These are phyloP conservation scores for Achlya hypogyna DNA, from an alignment of 352 stramenopile genomes.

Conservation along the genomic window DNA sequence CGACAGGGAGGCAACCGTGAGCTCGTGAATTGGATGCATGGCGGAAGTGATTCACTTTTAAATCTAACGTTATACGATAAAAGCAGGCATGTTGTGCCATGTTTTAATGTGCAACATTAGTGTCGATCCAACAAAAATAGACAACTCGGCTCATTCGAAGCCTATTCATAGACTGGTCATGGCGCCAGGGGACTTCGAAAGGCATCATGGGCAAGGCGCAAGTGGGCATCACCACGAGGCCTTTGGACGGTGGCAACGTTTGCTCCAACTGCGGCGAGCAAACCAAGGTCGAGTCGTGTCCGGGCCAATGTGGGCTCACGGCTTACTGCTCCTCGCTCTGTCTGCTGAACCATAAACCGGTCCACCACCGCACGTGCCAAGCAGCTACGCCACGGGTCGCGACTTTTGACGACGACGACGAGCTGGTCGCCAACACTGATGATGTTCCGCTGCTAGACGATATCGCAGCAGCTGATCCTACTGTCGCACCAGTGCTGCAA, in stretches of 20 bases:
- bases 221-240: not conserved
- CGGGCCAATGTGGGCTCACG: not conserved
- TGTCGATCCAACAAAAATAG: too few relatives aligned
- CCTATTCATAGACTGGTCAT: too few relatives aligned
- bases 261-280: slow-evolving; percentile 3
- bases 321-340: not conserved
- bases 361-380: not conserved
- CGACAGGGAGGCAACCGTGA: too few relatives aligned
- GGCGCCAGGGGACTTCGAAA: too few relatives aligned
- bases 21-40: too few relatives aligned
- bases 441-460: not conserved
- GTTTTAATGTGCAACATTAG: too few relatives aligned
- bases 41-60: too few relatives aligned
- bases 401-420: not conserved
- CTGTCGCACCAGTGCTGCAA: too few relatives aligned
- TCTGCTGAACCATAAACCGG: not conserved
- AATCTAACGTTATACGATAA: too few relatives aligned
- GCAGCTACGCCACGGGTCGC: not conserved
- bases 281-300: not conserved
- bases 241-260: not conserved
- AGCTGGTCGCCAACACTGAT: not conserved
- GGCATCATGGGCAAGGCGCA: not conserved
- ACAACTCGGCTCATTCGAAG: too few relatives aligned
- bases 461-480: too few relatives aligned
- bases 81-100: too few relatives aligned